A percentile compares a stretch with the other conserved stretches of the same genome.
Evolutionary conservation across 2,329 filamentous ascomycete genomes (phyloP).

Genomic region (Huntiella moniliformis): DNA sequence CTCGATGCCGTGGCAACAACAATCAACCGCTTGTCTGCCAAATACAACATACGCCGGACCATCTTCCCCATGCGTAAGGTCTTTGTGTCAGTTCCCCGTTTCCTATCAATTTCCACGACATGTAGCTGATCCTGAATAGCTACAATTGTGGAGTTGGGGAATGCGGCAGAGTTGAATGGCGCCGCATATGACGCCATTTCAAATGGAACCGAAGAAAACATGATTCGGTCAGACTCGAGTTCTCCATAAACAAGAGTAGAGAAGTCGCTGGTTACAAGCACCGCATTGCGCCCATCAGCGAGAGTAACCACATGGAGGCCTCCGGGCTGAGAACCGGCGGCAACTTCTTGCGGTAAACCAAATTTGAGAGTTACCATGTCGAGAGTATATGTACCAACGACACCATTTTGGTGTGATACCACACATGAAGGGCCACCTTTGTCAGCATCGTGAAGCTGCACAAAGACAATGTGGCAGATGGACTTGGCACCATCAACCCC

Average conservation of each 20-base stretch:
- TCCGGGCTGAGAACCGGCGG: constrained; percentile 43
- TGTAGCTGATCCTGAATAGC: constrained; percentile 60
- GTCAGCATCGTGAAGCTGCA: constrained; percentile 50
- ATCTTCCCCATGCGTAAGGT: constrained; percentile 63
- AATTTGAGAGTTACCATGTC: not conserved
- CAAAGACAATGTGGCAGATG: constrained; percentile 63
- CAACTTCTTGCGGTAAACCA: constrained; percentile 47
- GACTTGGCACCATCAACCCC: constrained; percentile 54
- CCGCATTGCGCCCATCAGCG: constrained; percentile 41
- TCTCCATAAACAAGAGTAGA: constrained; percentile 75
- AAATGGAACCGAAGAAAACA: constrained; percentile 86
- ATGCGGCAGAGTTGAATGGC: constrained; percentile 64
- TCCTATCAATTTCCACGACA: constrained; percentile 63
- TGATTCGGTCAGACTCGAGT: constrained; percentile 56
- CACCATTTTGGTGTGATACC: constrained; percentile 80
- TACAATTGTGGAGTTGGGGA: constrained; percentile 61
- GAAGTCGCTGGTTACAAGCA: constrained; percentile 89
- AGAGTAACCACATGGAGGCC: constrained; percentile 62
- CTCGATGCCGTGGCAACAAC: constrained; percentile 72
- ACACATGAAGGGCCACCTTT: constrained; percentile 54
- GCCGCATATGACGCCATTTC: constrained; percentile 69
- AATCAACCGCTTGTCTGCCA: constrained; percentile 58
- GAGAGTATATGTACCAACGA: constrained; percentile 65
- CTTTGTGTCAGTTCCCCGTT: constrained; percentile 75
- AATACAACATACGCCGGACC: constrained; percentile 74